Percentiles rank a stretch among this genome's conserved stretches.
Conservation (phyloP, 179 eudicot genomes). For the Silene vulgaris region DNA sequence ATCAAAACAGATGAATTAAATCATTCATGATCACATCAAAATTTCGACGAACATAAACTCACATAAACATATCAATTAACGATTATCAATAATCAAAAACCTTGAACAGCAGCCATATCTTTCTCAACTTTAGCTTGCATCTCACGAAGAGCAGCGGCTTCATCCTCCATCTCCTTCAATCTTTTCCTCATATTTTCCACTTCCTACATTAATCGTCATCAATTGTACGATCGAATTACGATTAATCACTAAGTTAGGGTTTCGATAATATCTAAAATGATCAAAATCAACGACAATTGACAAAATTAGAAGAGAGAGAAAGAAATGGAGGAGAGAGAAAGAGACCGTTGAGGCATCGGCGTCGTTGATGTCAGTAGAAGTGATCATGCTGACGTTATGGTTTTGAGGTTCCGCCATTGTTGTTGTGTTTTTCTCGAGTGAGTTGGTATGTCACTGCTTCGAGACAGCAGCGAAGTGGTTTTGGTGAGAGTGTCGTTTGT, state of each 20-base stretch:
- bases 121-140: constrained; percentile 59
- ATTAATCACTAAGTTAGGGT: constrained; percentile 22
- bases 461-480: constrained; percentile 24
- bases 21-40: constrained; percentile 12
- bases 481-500: background rate
- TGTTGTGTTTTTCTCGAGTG: background rate
- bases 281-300: background rate
- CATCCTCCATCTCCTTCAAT: constrained; percentile 57
- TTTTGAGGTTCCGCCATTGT: constrained; percentile 35
- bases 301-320: background rate
- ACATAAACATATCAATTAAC: background rate
- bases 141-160: constrained; percentile 51
- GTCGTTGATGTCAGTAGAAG: constrained; percentile 22
- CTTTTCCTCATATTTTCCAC: constrained; percentile 47
- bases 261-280: constrained; percentile 8
- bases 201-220: constrained; percentile 26
- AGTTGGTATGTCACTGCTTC: background rate
- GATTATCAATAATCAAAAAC: constrained; percentile 14
- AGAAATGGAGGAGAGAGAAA: constrained; percentile 9
- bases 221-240: background rate
- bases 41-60: background rate
- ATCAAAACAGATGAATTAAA: background rate
- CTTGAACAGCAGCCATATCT: constrained; percentile 54
- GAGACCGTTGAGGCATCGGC: constrained; percentile 31
- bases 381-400: constrained; percentile 33